Evolutionary conservation across 768 basidiomycete species (phyloP).

Genomic region (Boletus sp.): DNA sequence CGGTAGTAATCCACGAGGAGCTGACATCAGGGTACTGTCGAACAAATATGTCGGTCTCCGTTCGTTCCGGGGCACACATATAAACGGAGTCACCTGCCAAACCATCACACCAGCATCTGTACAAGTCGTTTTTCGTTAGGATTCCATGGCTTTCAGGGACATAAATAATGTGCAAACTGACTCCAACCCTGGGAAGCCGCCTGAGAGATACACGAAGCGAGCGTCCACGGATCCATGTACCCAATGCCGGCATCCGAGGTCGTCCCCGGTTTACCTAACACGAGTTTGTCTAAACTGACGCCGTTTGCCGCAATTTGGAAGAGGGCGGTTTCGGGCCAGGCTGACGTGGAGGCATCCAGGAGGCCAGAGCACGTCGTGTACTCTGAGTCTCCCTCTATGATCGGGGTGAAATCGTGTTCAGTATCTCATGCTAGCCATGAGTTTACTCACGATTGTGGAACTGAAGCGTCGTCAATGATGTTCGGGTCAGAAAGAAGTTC

Average conservation of each 20-base stretch:
- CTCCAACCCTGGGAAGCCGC: slow-evolving; percentile 66
- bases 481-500: not conserved
- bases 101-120: slow-evolving; percentile 38
- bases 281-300: slow-evolving; percentile 58
- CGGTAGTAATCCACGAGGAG: slow-evolving; percentile 37
- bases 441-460: slow-evolving; percentile 27
- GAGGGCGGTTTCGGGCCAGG: slow-evolving; percentile 43
- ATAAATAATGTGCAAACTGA: slow-evolving; percentile 32
- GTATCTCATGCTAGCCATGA: not conserved
- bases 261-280: slow-evolving; percentile 71
- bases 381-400: slow-evolving; percentile 35
- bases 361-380: slow-evolving; percentile 40
- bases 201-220: slow-evolving; percentile 58
- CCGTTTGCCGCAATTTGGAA: slow-evolving; percentile 52
- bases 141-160: not conserved
- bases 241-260: slow-evolving; percentile 51
- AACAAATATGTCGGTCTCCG: not conserved
- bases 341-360: slow-evolving; percentile 36
- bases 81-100: slow-evolving; percentile 34
- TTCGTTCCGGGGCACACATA: not conserved
- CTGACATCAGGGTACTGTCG: slow-evolving; percentile 38
- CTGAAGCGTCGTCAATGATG: not conserved
- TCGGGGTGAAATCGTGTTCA: not conserved
- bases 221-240: slow-evolving; percentile 50
- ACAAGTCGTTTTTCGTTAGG: not conserved